Evolutionary conservation across 2,329 filamentous ascomycete genomes (phyloP).

Genomic region (Curvularia lunata): DNA sequence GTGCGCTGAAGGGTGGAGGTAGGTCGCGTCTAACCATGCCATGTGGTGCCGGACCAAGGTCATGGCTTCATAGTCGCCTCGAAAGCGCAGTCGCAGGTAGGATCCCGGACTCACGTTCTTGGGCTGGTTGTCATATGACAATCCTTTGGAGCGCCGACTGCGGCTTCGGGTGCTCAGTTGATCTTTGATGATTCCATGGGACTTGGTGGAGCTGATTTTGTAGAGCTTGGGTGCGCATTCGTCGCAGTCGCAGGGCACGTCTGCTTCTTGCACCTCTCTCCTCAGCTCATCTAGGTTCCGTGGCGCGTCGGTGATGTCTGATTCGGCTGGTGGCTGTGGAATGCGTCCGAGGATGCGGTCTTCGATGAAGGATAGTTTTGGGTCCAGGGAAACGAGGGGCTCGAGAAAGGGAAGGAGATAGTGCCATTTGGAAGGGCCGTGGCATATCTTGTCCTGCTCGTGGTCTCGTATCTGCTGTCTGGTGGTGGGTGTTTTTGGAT

Average conservation of each 20-base stretch:
- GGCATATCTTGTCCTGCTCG: conserved; percentile 11
- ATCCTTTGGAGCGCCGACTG: neutral
- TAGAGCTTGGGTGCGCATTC: conserved; percentile 23
- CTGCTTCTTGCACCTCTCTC: conserved; percentile 8
- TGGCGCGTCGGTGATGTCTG: conserved; percentile 3
- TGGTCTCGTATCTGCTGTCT: neutral
- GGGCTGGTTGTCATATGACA: neutral
- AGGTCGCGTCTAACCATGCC: conserved; percentile 22
- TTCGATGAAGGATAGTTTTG: conserved; percentile 21
- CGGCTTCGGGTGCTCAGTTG: neutral
- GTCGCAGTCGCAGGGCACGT: conserved; percentile 20
- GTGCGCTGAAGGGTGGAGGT: conserved; percentile 10
- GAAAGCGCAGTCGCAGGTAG: conserved; percentile 11
- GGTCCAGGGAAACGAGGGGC: conserved; percentile 22
- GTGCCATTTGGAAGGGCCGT: conserved; percentile 20
- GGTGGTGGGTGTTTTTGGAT: conserved; percentile 5
- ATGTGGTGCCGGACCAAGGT: conserved; percentile 22
- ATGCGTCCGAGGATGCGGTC: conserved; percentile 21
- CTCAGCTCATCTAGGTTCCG: conserved; percentile 12
- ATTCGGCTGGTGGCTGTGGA: neutral
- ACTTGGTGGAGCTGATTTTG: conserved; percentile 10
- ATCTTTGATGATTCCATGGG: conserved; percentile 19
- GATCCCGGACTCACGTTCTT: neutral
- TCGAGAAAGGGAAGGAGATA: conserved; percentile 24
- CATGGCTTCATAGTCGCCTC: conserved; percentile 28